A percentile compares a stretch with the other conserved stretches of the same genome.
Conservation (phyloP, 2,329 filamentous ascomycete species). For the Aphanoascus verrucosus region DNA sequence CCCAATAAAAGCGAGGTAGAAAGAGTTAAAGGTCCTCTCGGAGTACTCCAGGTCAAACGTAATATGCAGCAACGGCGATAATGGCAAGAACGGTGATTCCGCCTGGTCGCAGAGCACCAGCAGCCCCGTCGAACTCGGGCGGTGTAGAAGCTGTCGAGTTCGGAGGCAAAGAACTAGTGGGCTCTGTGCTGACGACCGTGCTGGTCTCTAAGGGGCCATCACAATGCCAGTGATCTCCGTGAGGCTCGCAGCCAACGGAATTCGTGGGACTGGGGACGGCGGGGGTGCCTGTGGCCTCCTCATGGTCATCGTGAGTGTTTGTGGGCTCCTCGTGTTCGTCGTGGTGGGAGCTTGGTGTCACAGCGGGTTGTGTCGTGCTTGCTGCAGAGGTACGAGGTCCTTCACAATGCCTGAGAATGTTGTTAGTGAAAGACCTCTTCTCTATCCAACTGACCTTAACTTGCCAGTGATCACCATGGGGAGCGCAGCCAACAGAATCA, state of each 20-base stretch:
- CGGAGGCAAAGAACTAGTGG: not conserved
- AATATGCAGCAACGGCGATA: constrained; percentile 8
- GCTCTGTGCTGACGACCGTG: not conserved
- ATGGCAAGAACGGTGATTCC: constrained; percentile 1
- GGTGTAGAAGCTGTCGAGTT: not conserved
- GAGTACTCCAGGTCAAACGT: not conserved
- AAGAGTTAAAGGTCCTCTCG: not conserved
- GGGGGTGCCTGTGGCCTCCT: constrained; percentile 19
- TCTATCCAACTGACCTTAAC: not conserved
- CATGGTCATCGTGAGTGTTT: constrained; percentile 8
- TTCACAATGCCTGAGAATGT: constrained; percentile 23
- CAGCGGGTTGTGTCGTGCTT: not conserved
- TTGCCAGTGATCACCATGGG: constrained; percentile 17
- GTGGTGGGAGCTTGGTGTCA: constrained; percentile 1
- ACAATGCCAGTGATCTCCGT: constrained; percentile 21
- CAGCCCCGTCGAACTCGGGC: constrained; percentile 8
- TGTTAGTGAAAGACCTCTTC: not conserved
- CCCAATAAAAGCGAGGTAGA: not conserved
- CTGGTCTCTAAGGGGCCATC: constrained; percentile 15
- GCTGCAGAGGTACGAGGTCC: constrained; percentile 16
- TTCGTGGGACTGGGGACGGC: constrained; percentile 17
- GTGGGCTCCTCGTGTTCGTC: constrained; percentile 14
- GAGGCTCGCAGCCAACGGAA: constrained; percentile 15
- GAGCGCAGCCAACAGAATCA: constrained; percentile 17
- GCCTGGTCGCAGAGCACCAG: constrained; percentile 4